phyloP scores from a whole-genome alignment of 2,329 filamentous ascomycete species.

The Macrophomina tecta region DNA sequence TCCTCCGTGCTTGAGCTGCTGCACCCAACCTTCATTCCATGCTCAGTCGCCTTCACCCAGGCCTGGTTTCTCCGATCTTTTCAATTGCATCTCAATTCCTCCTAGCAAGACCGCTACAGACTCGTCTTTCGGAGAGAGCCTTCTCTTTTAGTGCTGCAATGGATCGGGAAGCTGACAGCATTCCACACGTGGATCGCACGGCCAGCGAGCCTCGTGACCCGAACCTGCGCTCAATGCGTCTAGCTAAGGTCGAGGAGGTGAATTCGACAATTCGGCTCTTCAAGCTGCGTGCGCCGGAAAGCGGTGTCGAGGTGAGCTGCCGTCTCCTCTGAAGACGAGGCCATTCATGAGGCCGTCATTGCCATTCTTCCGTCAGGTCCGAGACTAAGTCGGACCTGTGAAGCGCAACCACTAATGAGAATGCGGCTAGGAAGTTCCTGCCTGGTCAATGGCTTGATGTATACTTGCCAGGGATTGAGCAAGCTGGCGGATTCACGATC shows the following conservation, averaged over 20 bases:
- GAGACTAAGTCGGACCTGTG: too few species aligned
- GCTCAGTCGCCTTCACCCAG: background rate
- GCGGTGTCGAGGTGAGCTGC: constrained; percentile 55
- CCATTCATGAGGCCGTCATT: background rate
- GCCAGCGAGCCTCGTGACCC: constrained; percentile 73
- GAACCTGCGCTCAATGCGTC: constrained; percentile 66
- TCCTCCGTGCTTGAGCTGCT: too few species aligned
- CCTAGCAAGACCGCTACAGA: background rate
- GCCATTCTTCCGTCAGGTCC: too few species aligned
- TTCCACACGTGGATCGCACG: constrained; percentile 72
- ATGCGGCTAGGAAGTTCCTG: constrained; percentile 62
- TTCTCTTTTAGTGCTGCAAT: background rate
- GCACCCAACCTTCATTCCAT: background rate
- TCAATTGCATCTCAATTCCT: too few species aligned
- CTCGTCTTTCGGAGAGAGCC: too few species aligned
- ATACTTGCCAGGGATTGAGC: constrained; percentile 70
- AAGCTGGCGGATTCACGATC: constrained; percentile 86
- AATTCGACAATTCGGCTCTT: constrained; percentile 74
- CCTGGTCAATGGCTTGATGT: constrained; percentile 91
- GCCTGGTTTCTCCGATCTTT: background rate
- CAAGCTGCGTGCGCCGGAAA: constrained; percentile 62
- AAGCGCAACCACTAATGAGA: background rate
- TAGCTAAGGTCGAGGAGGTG: constrained; percentile 67
- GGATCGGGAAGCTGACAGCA: background rate
- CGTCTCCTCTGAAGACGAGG: background rate